phyloP scores from a whole-genome alignment of 208 protist genomes.

The Acanthamoeba castellanii region DNA sequence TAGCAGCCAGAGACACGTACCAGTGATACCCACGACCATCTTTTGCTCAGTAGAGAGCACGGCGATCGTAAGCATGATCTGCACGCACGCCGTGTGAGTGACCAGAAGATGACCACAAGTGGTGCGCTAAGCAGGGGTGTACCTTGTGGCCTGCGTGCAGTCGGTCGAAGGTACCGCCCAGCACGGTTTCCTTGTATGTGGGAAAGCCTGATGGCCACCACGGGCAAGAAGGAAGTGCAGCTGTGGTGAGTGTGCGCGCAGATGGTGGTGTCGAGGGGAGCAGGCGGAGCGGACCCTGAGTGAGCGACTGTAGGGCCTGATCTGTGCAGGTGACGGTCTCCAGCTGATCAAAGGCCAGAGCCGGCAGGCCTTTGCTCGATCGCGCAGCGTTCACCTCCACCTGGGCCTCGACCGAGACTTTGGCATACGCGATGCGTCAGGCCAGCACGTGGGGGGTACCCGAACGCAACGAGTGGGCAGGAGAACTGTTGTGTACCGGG shows the following conservation, averaged over 20 bases:
- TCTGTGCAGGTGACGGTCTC: neutral
- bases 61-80: slow-evolving; percentile 60
- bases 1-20: neutral
- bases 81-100: neutral
- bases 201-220: neutral
- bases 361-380: neutral
- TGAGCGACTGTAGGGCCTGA: neutral
- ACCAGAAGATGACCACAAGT: neutral
- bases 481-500: neutral
- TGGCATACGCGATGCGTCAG: neutral
- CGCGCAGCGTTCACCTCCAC: neutral
- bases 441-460: too few species aligned
- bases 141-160: slow-evolving; percentile 64
- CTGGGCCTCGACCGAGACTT: neutral
- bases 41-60: neutral
- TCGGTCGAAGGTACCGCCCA: slow-evolving; percentile 52
- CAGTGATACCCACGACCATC: slow-evolving; percentile 56
- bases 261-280: neutral
- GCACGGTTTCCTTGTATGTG: slow-evolving; percentile 11
- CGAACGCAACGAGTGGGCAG: neutral
- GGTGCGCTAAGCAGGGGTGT: neutral
- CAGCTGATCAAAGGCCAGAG: neutral
- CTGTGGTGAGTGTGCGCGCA: neutral
- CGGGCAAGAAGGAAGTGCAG: neutral
- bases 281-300: neutral